Percentiles rank a stretch among this genome's conserved stretches.
Conservation (phyloP, 2,329 filamentous ascomycete genomes). For the Colletotrichum paranaense region DNA sequence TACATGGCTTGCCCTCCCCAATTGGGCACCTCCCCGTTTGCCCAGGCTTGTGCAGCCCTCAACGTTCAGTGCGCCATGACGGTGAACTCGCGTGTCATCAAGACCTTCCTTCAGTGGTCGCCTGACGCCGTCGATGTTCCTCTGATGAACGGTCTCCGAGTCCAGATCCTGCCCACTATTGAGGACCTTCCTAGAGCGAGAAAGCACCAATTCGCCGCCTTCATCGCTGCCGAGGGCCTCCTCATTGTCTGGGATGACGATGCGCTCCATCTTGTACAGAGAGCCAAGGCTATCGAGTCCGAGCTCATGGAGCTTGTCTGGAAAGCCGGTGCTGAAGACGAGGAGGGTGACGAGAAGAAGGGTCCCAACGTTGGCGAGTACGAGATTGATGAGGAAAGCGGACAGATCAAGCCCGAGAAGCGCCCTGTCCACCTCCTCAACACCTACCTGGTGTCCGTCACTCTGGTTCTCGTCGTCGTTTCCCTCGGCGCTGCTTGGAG, state of each 20-base stretch:
- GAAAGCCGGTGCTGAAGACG: conserved; percentile 67
- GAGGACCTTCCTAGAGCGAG: conserved; percentile 77
- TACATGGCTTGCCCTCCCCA: conserved; percentile 80
- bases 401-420: conserved; percentile 71
- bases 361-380: conserved; percentile 56
- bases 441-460: conserved; percentile 74
- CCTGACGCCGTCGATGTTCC: conserved; percentile 81
- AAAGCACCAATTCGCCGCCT: conserved; percentile 85
- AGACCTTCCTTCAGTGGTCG: conserved; percentile 79
- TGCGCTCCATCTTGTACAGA: conserved; percentile 74
- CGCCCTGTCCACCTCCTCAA: conserved; percentile 78
- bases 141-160: conserved; percentile 79
- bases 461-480: conserved; percentile 72
- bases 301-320: conserved; percentile 84
- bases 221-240: conserved; percentile 76
- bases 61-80: conserved; percentile 86
- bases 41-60: conserved; percentile 72
- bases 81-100: conserved; percentile 82
- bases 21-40: conserved; percentile 71
- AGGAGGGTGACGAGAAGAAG: conserved; percentile 64
- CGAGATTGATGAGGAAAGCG: conserved; percentile 79
- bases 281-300: conserved; percentile 78
- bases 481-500: conserved; percentile 78
- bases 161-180: conserved; percentile 80
- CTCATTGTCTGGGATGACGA: conserved; percentile 88